Conservation (phyloP, 2,329 filamentous ascomycete genomes). For the Penicillium sp. region DNA sequence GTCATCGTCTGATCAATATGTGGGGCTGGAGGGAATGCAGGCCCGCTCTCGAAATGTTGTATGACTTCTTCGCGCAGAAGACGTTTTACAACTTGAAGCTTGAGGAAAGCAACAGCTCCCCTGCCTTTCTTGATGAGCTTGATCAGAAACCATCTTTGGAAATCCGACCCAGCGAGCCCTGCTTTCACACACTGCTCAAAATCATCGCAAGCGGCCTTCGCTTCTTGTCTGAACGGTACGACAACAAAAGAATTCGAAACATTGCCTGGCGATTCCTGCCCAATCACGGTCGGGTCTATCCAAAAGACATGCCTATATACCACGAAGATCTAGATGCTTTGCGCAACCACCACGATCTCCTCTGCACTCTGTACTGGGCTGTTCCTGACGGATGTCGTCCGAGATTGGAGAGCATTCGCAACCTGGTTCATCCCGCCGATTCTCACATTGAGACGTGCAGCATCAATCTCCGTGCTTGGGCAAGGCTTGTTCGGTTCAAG, state of each 20-base stretch:
- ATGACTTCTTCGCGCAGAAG: slow-evolving; percentile 60
- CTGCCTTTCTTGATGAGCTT: slow-evolving; percentile 53
- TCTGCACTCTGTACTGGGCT: slow-evolving; percentile 59
- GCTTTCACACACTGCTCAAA: slow-evolving; percentile 61
- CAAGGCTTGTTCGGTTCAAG: slow-evolving; percentile 57
- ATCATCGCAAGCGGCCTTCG: slow-evolving; percentile 52
- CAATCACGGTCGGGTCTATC: slow-evolving; percentile 60
- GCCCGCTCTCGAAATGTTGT: slow-evolving; percentile 51
- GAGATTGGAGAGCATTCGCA: slow-evolving; percentile 50
- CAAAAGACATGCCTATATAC: slow-evolving; percentile 55
- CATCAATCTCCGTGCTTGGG: slow-evolving; percentile 58
- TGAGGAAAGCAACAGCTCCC: slow-evolving; percentile 54
- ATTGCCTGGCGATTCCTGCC: slow-evolving; percentile 58
- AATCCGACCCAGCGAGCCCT: slow-evolving; percentile 49
- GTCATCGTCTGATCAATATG: slow-evolving; percentile 50
- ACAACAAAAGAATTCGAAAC: slow-evolving; percentile 55
- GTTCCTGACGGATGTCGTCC: slow-evolving; percentile 55
- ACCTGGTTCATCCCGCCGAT: slow-evolving; percentile 55
- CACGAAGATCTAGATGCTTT: slow-evolving; percentile 56
- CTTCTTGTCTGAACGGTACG: slow-evolving; percentile 46
- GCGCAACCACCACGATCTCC: slow-evolving; percentile 61
- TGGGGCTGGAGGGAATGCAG: slow-evolving; percentile 62
- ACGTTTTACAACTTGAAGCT: slow-evolving; percentile 51
- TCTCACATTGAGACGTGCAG: slow-evolving; percentile 61
- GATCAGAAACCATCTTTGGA: slow-evolving; percentile 44